Evolutionary conservation across 805 yeast genomes (phyloP).

Genomic region (Brettanomyces anomalus): DNA sequence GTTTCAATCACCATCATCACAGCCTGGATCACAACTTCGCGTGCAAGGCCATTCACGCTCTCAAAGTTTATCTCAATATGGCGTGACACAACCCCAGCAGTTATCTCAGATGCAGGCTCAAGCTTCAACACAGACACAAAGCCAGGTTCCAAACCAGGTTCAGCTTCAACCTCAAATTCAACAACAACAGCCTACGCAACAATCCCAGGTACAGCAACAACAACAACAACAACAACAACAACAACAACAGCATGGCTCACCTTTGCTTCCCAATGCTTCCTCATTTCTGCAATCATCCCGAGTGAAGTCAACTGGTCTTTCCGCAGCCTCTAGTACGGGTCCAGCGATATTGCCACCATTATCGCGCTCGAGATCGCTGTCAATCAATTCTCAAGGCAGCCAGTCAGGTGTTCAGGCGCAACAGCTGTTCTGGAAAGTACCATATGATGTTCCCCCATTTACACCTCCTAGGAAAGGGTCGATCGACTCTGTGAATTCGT

Average conservation of each 20-base stretch:
- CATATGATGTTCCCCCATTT: slow-evolving; percentile 42
- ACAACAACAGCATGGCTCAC: neutral
- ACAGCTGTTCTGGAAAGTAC: slow-evolving; percentile 49
- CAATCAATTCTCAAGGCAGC: slow-evolving; percentile 10
- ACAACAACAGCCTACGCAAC: neutral
- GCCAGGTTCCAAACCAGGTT: neutral
- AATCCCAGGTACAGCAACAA: neutral
- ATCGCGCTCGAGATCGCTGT: slow-evolving; percentile 12
- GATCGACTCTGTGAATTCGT: slow-evolving; percentile 41
- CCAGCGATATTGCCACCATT: slow-evolving; percentile 14
- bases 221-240: neutral
- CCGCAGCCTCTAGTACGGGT: neutral
- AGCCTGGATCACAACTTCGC: neutral
- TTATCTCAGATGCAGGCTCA: too few relatives aligned
- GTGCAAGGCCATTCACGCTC: neutral
- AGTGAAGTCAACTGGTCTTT: too few relatives aligned
- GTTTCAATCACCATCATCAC: slow-evolving; percentile 1
- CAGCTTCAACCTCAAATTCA: too few relatives aligned
- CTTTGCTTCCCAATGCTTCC: too few relatives aligned
- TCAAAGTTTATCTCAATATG: too few relatives aligned
- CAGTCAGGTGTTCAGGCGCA: slow-evolving; percentile 6
- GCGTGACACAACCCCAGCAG: too few relatives aligned
- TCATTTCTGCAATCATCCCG: too few relatives aligned
- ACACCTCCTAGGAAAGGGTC: slow-evolving; percentile 29
- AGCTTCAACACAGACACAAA: neutral